Conservation (phyloP, 805 yeast species). For the Nakazawaea peltata region DNA sequence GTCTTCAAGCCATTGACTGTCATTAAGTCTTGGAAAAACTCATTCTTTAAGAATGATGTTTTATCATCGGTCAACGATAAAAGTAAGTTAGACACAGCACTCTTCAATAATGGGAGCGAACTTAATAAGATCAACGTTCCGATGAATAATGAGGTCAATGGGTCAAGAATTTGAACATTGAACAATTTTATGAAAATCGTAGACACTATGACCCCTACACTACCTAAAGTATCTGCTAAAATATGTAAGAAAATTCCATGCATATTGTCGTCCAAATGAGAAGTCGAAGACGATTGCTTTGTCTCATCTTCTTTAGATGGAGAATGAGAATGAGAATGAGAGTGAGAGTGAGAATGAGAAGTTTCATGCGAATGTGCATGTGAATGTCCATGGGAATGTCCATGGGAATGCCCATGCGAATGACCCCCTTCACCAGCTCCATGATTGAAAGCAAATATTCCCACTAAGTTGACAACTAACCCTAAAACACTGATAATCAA, state of each 20-base stretch:
- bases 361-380: conserved; percentile 22
- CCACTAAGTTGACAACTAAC: conserved; percentile 79
- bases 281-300: too few relatives aligned
- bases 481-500: conserved; percentile 82
- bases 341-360: conserved; percentile 12
- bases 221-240: conserved; percentile 92
- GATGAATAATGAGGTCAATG: conserved; percentile 83
- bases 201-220: conserved; percentile 93
- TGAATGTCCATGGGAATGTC: conserved; percentile 22
- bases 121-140: conserved; percentile 74
- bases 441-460: conserved; percentile 90
- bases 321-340: conserved; percentile 10
- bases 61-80: conserved; percentile 42
- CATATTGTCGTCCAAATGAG: conserved; percentile 62
- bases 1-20: conserved; percentile 74
- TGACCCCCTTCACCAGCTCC: conserved; percentile 49
- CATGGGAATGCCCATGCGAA: conserved; percentile 27
- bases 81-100: conserved; percentile 70
- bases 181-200: conserved; percentile 64
- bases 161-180: conserved; percentile 79
- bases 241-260: conserved; percentile 91
- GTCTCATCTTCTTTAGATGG: conserved; percentile 13
- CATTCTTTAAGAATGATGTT: conserved; percentile 32
- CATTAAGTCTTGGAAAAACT: conserved; percentile 62
- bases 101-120: conserved; percentile 74